Evolutionary conservation across 2,329 filamentous ascomycete genomes (phyloP), one percentile per base, ranked within the genome.

Genomic region (Ascochyta viciae-villosae): DNA sequence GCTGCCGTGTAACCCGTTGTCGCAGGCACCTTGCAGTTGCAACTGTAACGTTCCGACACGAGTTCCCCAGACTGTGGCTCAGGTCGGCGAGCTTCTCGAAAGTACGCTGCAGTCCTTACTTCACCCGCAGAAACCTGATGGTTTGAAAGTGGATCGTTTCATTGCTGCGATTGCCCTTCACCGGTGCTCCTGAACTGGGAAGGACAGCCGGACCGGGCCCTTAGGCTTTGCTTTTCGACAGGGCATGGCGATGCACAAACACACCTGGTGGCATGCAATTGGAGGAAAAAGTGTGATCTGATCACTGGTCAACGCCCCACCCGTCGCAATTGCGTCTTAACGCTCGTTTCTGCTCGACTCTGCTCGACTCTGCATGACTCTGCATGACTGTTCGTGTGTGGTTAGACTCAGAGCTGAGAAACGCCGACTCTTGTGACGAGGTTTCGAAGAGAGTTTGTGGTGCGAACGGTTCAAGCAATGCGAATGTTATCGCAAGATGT

Each of bases 31-130:
- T 57, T 52, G 44, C 44, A 57, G 15, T 44, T 22, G 16, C 19
- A 47, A n/a, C 40, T 57, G 54, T 44, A 60, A 58, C 46, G 54
- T 46, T 51, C 50, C 59, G 45, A 55, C 52, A 51, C 51, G 43
- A 34, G 40, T 53, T 53, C 50, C 63, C 66, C 49, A 57, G 37
- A 16, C 31, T 60, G 52, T 60, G 66, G 64, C 60, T 67, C 66
- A 66, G 52, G 65, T 70, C 66, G 66, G 61, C 66, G 66, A 70
- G 57, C 49, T 57, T 54, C 33, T 49, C 44, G 53, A 31, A 55
- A 50, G 46, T 37, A 40, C 47, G 31, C 48, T 50, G 46, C 45
- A 45, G 40, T 47, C 46, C 46, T 50, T 50, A 33, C 37, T 47
- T 38, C 31, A 35, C 37, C 38, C 27, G 38, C 53, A 56, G 35